These are phyloP conservation scores for Pyrenophora seminiperda DNA, from an alignment of 2,329 filamentous ascomycete genomes.

Conservation along the genomic window DNA sequence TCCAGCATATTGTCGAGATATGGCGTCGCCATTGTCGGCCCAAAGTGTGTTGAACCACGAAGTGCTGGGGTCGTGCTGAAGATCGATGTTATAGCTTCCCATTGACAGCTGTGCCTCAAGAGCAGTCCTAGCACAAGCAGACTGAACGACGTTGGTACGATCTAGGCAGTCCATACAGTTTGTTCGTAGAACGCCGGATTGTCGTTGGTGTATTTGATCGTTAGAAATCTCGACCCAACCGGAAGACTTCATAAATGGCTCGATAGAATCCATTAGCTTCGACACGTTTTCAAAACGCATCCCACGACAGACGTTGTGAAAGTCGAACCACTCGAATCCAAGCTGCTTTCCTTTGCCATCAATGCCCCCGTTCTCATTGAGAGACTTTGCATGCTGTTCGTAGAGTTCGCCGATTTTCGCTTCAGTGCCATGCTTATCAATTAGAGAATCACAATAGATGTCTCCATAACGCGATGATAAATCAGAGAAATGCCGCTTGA, in stretches of 20 bases:
- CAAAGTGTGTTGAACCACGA: constrained; percentile 95
- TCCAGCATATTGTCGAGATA: constrained; percentile 93
- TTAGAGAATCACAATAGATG: constrained; percentile 79
- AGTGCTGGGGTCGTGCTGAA: constrained; percentile 77
- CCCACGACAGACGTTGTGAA: constrained; percentile 86
- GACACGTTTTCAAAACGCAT: constrained; percentile 98
- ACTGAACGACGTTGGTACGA: constrained; percentile 94
- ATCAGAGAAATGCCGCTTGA: constrained; percentile 77
- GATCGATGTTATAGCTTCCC: constrained; percentile 76
- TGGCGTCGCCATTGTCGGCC: constrained; percentile 97
- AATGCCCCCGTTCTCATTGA: constrained; percentile 65
- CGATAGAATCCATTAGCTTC: constrained; percentile 73
- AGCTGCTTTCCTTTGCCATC: constrained; percentile 58
- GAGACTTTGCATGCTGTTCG: constrained; percentile 66
- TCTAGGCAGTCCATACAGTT: constrained; percentile 99
- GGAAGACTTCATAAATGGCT: constrained; percentile 68
- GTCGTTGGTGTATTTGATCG: constrained; percentile 53
- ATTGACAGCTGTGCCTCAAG: constrained; percentile 78
- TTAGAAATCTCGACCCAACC: constrained; percentile 70
- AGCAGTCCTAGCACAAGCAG: constrained; percentile 82
- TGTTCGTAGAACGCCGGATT: constrained; percentile 81
- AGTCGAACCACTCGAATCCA: constrained; percentile 95
- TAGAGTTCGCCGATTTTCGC: constrained; percentile 78
- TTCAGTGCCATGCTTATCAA: constrained; percentile 88
- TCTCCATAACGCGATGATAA: constrained; percentile 73